phyloP scores from a whole-genome alignment of 176 grass and related monocot species.

The Carex kokanica region DNA sequence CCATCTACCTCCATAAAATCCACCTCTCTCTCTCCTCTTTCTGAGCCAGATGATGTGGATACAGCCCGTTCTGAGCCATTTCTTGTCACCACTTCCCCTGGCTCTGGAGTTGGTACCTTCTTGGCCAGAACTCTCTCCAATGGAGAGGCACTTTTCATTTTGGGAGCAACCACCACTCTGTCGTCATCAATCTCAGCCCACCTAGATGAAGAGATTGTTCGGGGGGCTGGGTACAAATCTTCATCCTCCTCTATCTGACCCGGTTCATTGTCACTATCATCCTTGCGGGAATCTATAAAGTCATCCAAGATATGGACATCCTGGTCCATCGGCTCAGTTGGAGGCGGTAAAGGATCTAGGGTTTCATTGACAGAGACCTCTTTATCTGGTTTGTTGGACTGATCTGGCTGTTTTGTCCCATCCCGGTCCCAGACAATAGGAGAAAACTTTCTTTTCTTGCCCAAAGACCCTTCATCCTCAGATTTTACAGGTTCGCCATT shows the following conservation, averaged over 20 bases:
- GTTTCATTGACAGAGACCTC: conserved; percentile 9
- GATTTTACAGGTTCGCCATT: not conserved
- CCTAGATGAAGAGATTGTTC: conserved; percentile 72
- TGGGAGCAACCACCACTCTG: conserved; percentile 1
- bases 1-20: conserved; percentile 42
- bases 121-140: conserved; percentile 27
- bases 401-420: conserved; percentile 18
- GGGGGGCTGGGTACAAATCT: conserved; percentile 29
- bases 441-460: conserved; percentile 65
- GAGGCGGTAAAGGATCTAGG: not conserved
- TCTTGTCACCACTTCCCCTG: conserved; percentile 32
- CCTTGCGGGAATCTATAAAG: not conserved
- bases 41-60: conserved; percentile 44
- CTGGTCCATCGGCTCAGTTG: conserved; percentile 14
- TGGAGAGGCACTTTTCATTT: conserved; percentile 18
- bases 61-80: conserved; percentile 41
- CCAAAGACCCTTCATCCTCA: conserved; percentile 26
- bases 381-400: not conserved
- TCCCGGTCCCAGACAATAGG: conserved; percentile 47
- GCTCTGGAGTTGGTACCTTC: conserved; percentile 42
- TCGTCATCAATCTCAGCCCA: conserved; percentile 62
- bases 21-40: conserved; percentile 31
- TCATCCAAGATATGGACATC: not conserved
- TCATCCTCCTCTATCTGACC: conserved; percentile 42
- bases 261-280: conserved; percentile 21